Evolutionary conservation across 106 monocot genomes (phyloP).

Genomic region (Allium fistulosum): DNA sequence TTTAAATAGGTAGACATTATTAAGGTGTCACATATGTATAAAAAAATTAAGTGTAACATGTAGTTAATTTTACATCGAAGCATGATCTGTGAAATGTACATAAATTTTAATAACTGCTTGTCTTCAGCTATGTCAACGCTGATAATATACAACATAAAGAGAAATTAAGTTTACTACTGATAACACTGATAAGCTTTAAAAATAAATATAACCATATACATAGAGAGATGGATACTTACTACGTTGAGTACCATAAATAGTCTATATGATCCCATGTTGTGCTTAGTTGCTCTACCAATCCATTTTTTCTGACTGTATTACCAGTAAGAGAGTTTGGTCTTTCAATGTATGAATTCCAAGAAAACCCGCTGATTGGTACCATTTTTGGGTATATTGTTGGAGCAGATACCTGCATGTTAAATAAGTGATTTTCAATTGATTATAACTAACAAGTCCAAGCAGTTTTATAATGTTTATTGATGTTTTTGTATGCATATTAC

Average conservation of each 20-base stretch:
- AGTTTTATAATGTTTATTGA: too few species aligned
- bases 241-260: conserved; percentile 95
- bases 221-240: conserved; percentile 41
- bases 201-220: neutral
- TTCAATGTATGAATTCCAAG: conserved; percentile 74
- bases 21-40: too few species aligned
- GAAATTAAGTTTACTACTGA: neutral
- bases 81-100: conserved; percentile 30
- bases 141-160: conserved; percentile 8
- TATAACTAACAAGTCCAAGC: too few species aligned
- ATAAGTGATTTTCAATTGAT: neutral
- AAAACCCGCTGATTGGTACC: conserved; percentile 45
- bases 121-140: conserved; percentile 45
- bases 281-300: conserved; percentile 80
- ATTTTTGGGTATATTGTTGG: conserved; percentile 28
- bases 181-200: too few species aligned
- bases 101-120: conserved; percentile 55
- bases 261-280: conserved; percentile 85
- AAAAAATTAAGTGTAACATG: neutral
- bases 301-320: conserved; percentile 48
- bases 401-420: conserved; percentile 69
- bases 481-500: too few species aligned
- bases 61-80: conserved; percentile 4
- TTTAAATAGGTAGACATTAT: too few species aligned
- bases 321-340: conserved; percentile 38